phyloP scores from a whole-genome alignment of 2,329 filamentous ascomycete genomes.

The Penicillium aurantiogriseum region DNA sequence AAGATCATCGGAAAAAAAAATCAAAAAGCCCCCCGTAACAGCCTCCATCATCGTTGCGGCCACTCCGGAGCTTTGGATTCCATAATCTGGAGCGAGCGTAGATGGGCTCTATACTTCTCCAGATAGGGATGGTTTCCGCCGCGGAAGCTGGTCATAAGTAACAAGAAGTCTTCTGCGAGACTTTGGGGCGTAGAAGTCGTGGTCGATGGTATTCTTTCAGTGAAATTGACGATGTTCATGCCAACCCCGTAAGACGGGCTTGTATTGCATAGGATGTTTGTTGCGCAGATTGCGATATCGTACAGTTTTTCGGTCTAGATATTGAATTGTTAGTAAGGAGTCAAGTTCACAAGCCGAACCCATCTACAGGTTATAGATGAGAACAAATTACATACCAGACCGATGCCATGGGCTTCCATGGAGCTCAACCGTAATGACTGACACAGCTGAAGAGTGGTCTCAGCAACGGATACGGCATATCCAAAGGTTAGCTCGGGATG shows the following conservation, averaged over 20 bases:
- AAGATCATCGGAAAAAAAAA: not conserved
- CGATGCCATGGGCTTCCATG: slow-evolving; percentile 46
- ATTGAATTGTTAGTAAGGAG: not conserved
- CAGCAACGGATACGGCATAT: slow-evolving; percentile 38
- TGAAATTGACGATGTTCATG: slow-evolving; percentile 10
- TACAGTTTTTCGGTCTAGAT: slow-evolving; percentile 41
- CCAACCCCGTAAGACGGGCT: slow-evolving; percentile 23
- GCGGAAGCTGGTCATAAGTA: slow-evolving; percentile 35
- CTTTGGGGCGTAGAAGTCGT: slow-evolving; percentile 20
- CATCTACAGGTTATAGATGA: not conserved
- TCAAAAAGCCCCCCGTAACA: not conserved
- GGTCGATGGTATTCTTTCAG: slow-evolving; percentile 11
- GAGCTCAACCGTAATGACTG: slow-evolving; percentile 34
- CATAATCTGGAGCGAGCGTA: slow-evolving; percentile 27
- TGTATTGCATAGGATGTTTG: slow-evolving; percentile 30
- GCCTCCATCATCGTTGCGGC: slow-evolving; percentile 16
- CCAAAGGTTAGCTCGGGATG: slow-evolving; percentile 38
- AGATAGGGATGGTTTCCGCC: slow-evolving; percentile 39
- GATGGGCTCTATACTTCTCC: slow-evolving; percentile 32
- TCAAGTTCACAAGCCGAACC: not conserved
- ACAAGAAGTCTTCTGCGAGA: slow-evolving; percentile 32
- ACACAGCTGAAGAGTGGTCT: slow-evolving; percentile 37
- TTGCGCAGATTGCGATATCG: slow-evolving; percentile 38
- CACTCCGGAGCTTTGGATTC: slow-evolving; percentile 17
- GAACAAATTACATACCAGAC: slow-evolving; percentile 29